Evolutionary conservation across 441 rosid genomes (phyloP), one percentile per base, ranked within the genome.

Genomic region (Cnidoscolus chayamansa): DNA sequence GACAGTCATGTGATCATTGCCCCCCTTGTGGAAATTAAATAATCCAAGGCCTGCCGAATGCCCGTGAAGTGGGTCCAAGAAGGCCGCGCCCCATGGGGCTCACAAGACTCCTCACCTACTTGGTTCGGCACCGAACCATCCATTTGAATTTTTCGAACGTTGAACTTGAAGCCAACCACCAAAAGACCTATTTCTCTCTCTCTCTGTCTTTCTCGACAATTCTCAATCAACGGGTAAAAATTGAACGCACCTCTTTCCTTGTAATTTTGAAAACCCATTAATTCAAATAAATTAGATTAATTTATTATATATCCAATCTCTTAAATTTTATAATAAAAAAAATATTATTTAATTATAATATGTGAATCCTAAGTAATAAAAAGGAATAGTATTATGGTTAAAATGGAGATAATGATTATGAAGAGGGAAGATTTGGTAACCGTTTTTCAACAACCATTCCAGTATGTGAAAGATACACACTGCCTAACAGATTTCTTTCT

Each of bases 101-200:
- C 68, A 60, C 67, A 55, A 65, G 49, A 37, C 9, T 16, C 84
- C 87, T 75, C 70, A 80, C 81, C 88, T 85, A 6, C 4, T 62
- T 76, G 86, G 82, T 83, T 68, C 71, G 86, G 86, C 2, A 0
- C 88, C 91, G 72, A 81, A 71, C 77, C 96, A 15, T 25, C 10
- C 10, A 76, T 90, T 90, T 90, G 91, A 90, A 90, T 59, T 72
- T 82, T 85, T 84, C 47, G 93, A 90, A 87, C 96, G 96, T 90
- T 90, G 88, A 57, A 19, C 5, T 57, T 57, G 35, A 76, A 86
- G 84, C 71, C 71, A 63, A 63, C 16, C 55, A 13, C 25, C 25
- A 25, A 25, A 1, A 56, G 16, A 1, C 49, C 56, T 45, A 37
- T 35, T 35, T 6, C 45, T 40, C 45, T 40, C 45, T 40, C 45